phyloP scores from a whole-genome alignment of 2,329 filamentous ascomycete genomes.

The Ophiostoma himal-ulmi region DNA sequence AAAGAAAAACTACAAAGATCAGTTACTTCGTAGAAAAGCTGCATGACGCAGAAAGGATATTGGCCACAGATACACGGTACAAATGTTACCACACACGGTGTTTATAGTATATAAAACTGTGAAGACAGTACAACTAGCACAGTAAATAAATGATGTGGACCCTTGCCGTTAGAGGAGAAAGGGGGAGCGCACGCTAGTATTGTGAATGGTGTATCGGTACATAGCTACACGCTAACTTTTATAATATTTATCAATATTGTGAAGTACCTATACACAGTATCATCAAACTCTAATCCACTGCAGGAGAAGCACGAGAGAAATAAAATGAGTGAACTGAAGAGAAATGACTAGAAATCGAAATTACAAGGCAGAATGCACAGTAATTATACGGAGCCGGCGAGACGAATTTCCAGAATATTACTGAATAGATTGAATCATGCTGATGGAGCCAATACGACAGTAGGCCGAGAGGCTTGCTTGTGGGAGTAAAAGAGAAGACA shows the following conservation, averaged over 20 bases:
- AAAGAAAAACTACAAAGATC: background rate
- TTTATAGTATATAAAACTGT: background rate
- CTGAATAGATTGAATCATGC: conserved; percentile 2
- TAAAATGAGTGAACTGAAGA: background rate
- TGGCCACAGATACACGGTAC: background rate
- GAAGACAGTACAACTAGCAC: background rate
- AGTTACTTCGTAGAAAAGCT: background rate
- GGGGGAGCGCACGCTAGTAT: background rate
- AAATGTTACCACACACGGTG: background rate
- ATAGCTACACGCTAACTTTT: background rate
- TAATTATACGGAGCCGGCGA: background rate
- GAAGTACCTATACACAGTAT: background rate
- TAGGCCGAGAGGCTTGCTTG: background rate
- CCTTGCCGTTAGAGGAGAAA: conserved; percentile 1
- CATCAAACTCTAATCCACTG: conserved; percentile 7
- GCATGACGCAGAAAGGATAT: background rate
- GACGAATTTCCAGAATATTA: background rate
- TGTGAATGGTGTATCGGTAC: background rate
- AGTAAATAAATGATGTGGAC: background rate
- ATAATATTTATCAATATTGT: background rate
- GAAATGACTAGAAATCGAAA: background rate
- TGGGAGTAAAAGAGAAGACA: background rate
- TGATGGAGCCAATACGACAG: background rate
- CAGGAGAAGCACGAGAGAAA: conserved; percentile 3
- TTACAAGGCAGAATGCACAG: conserved; percentile 5